Conservation (phyloP, 768 basidiomycete genomes). For the Stropharia rugosoannulata region DNA sequence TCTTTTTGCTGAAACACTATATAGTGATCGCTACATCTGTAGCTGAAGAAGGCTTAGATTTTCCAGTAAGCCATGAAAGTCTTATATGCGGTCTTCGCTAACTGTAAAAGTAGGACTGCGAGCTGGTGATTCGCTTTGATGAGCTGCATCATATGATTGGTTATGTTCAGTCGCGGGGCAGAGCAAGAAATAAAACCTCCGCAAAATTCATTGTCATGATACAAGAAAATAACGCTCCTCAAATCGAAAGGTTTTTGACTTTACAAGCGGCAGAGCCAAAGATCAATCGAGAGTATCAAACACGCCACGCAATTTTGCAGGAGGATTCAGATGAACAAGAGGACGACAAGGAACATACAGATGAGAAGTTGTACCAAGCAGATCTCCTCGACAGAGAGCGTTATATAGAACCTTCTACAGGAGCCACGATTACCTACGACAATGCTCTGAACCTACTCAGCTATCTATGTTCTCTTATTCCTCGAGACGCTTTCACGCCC, state of each 20-base stretch:
- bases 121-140: conserved; percentile 86
- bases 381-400: conserved; percentile 71
- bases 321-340: conserved; percentile 32
- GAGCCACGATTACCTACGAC: conserved; percentile 79
- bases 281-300: conserved; percentile 62
- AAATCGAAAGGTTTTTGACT: conserved; percentile 56
- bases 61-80: conserved; percentile 51
- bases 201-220: conserved; percentile 86
- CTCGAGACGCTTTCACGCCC: conserved; percentile 67
- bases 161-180: conserved; percentile 87
- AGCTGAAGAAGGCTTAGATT: conserved; percentile 91
- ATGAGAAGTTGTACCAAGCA: conserved; percentile 40
- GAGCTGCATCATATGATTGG: conserved; percentile 78
- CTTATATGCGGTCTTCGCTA: background rate
- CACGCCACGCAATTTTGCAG: conserved; percentile 34
- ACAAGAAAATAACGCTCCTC: conserved; percentile 52
- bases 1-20: background rate
- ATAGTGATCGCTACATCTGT: conserved; percentile 82
- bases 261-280: conserved; percentile 63
- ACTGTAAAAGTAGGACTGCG: conserved; percentile 60
- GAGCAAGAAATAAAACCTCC: conserved; percentile 65
- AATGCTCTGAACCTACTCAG: conserved; percentile 69
- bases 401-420: conserved; percentile 68
- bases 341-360: conserved; percentile 32
- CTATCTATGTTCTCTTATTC: conserved; percentile 77